Evolutionary conservation across 2,329 filamentous ascomycete species (phyloP), one percentile per base, ranked within the genome.

Genomic region (Daldinia eschscholtzii): DNA sequence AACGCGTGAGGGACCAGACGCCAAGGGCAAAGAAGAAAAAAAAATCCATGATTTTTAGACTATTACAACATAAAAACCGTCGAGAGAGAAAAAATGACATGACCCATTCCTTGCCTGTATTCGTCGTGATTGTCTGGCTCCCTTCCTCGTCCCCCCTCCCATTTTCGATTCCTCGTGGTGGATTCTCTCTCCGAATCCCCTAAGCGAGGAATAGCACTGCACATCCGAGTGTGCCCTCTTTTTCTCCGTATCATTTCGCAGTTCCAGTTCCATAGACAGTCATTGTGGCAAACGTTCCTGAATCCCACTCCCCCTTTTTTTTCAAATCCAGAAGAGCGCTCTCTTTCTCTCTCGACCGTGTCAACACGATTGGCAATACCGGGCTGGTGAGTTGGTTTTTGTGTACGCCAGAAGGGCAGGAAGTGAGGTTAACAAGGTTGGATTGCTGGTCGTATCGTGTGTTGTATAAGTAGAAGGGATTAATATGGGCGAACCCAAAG

Each of bases 51-150:
- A 73, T 63, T 73, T 73, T 73, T 73, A 73, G 64, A 74, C 72
- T 76, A 76, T 73, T 75, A 75, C 67, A 55, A 55, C 52, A 55
- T 37, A 77, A 76, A 76, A 71, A 75, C 64, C 60, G 68, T 68
- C 64, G 63, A 74, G 70, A 73, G 72, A 70, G 26, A 33, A 33
- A 73, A 70, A 37, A 35, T 72, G 71, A 72, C 70, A 73, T 74
- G 71, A 71, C 57, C 58, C 58, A 55, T 62, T 50, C 64, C 57
- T 66, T 61, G 61, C 52, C 52, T 65, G 35, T 50, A 61, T 23
- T 23, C 20, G 20, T 57, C 52, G 46, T 62, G 46, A 35, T 26
- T 46, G 37, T 52, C 20, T 57, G n/a, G 33, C 35, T 46, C 46
- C 30, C 30, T 35, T 37, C 39, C 42, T 50, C 39, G 50, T 30